Base-by-base conservation (phyloP, 345 rosid genomes). In the Eucalyptus virginea region DNA sequence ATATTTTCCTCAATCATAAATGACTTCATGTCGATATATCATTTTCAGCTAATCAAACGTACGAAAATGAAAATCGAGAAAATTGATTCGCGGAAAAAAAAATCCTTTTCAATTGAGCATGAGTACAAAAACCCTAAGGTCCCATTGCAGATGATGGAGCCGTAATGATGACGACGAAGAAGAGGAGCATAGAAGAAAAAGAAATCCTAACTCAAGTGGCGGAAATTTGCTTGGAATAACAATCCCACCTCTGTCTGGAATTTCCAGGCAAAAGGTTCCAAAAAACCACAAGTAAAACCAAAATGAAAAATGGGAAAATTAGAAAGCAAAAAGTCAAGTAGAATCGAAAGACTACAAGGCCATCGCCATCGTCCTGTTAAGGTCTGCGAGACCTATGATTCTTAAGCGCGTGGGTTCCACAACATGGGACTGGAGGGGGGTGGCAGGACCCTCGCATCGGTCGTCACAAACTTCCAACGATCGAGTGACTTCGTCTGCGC, bases 391-490 rank as follows among this genome's bases (percentile, higher is more conserved):
- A 77, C 83, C 42, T 77, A 77, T 77, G 83, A 37, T 37, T 77
- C 83, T 21, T 77, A 90, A 93, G 89, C 96, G 96, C 51, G 95
- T 94, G 95, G 95, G 94, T 88, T 88, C 94, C 92, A 91, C 90
- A 86, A 81, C 48, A 21, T 2, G 51, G 34, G 58, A 56, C 30
- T 9, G 67, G n/a, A 7, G 15, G 4, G 32, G 34, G 18, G 7
- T 56, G 62, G 62, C 62, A 56, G 0, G 62, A 56, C 62, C 62
- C 62, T 24, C 62, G 0, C 62, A 56, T 30, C 3, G 16, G 88
- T 87, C 88, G 18, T 45, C 72, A 62, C 85, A 60, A 19, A 28
- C 77, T 50, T 89, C 85, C 67, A 87, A 52, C 10, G 45, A 47
- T 54, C 37, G 10, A 15, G 17, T 56, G 89, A 87, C 90, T 86